Evolutionary conservation across 192 early-diverging fungal species (phyloP), one percentile per base, ranked within the genome.

Genomic region (Physocladia obscura): DNA sequence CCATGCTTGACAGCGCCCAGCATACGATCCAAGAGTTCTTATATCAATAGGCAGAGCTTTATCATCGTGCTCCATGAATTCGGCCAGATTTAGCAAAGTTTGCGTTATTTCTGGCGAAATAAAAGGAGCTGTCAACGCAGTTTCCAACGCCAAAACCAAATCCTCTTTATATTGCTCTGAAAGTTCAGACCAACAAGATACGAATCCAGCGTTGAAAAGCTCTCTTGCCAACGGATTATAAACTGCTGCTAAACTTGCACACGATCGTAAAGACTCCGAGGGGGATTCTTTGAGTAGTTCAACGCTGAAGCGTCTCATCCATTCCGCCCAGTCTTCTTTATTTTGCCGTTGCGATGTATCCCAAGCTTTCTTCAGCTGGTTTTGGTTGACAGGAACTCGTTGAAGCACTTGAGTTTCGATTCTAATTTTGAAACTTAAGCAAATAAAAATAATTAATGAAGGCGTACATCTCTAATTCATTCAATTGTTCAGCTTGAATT

Each of bases 41-140:
- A 96, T 92, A 58, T 96, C 93, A 63, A 98, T 98, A 0, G 95
- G 94, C 8, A 97, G 80, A 5, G 94, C 86, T 69, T 95, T 95
- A 71, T 96, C 92, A 70, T 99, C 94, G 60, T 94, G 94, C 80
- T 99, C 97, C 97, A 99, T 99, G 59, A 94, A 97, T 74, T 96
- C 97, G 3, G 96, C 95, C 32, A 99, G 84, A 54, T 96, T 94
- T 36, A 99, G 83, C 22, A 99, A 81, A 0, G 87, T 90, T 70
- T 94, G 92, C 70, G 94, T 80, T 39, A 98, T 92, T 65, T 99
- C 94, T 0, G 93, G 87, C n/a, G 96, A 93, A 40, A 93, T 94
- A 49, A 90, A 92, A 3, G 82, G 80, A 5, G 92, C 88, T 2
- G 82, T 85, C 2, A 97, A 79, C 2, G 94, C 96, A 1, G 86